Conservation (phyloP, 352 stramenopile species). For the Globisporangium recalcitrans region DNA sequence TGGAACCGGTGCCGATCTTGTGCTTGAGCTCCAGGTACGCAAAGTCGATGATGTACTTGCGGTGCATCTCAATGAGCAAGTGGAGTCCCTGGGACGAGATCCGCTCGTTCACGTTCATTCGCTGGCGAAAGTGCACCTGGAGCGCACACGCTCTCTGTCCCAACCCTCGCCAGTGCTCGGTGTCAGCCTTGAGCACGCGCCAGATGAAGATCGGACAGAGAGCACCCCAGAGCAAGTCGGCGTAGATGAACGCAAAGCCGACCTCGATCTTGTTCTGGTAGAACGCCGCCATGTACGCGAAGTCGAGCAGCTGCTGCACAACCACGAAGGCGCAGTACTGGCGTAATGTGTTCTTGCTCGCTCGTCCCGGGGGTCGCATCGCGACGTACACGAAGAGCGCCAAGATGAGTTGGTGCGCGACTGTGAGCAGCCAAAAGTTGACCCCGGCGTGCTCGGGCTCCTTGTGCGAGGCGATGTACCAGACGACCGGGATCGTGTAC, state of each 20-base stretch:
- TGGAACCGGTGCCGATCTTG: conserved; percentile 50
- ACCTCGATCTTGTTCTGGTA: conserved; percentile 7
- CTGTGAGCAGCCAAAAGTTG: conserved; percentile 5
- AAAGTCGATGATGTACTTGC: conserved; percentile 73
- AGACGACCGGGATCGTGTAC: conserved; percentile 26
- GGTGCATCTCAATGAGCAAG: conserved; percentile 66
- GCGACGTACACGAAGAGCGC: not conserved
- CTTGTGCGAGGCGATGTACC: not conserved
- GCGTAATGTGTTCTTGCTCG: conserved; percentile 15
- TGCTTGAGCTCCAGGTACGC: conserved; percentile 50
- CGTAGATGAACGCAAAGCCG: conserved; percentile 13
- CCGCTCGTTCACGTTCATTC: conserved; percentile 31
- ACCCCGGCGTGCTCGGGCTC: not conserved
- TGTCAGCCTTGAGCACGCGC: conserved; percentile 73
- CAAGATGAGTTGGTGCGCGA: conserved; percentile 27
- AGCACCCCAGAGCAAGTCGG: conserved; percentile 12
- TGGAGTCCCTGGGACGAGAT: conserved; percentile 55
- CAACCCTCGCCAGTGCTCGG: conserved; percentile 66
- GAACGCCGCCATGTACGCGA: conserved; percentile 15
- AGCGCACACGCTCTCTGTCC: conserved; percentile 44
- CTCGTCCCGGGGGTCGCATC: not conserved
- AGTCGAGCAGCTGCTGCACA: not conserved
- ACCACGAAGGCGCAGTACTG: conserved; percentile 23
- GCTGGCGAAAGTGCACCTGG: conserved; percentile 23
- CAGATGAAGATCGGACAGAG: conserved; percentile 54